These are phyloP conservation scores for Corchorus olitorius DNA, from an alignment of 345 rosid genomes.

Conservation along the genomic window DNA sequence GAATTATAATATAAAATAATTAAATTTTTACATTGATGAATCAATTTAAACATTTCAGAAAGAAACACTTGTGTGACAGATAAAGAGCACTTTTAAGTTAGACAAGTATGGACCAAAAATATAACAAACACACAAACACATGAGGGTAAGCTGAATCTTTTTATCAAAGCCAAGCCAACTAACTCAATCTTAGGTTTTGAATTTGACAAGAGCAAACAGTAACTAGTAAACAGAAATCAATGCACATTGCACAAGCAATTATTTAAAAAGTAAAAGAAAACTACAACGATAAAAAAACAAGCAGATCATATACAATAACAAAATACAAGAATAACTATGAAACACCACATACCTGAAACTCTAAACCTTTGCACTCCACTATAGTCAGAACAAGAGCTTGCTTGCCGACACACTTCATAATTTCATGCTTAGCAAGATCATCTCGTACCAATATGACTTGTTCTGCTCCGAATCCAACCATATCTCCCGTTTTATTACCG, in stretches of 20 bases:
- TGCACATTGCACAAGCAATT: no score
- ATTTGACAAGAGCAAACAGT: no score
- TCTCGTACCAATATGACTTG: conserved; percentile 55
- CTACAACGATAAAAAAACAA: not conserved
- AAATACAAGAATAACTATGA: not conserved
- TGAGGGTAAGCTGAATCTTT: no score
- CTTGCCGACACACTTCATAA: conserved; percentile 35
- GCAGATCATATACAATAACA: not conserved
- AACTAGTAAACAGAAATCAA: no score
- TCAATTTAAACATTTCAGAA: not conserved
- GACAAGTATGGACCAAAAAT: no score
- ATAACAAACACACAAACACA: no score
- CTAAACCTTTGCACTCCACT: conserved; percentile 55
- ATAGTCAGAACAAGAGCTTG: conserved; percentile 54
- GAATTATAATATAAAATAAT: not conserved
- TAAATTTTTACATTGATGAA: not conserved
- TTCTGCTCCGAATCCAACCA: conserved; percentile 55
- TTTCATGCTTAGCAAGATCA: conserved; percentile 35
- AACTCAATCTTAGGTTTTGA: no score
- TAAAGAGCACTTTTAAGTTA: no score
- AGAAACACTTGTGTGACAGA: not conserved
- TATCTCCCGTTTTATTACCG: conserved; percentile 12
- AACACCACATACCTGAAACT: conserved; percentile 48
- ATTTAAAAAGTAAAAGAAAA: not conserved
- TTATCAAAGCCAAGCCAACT: no score